Evolutionary conservation across 2,329 filamentous ascomycete species (phyloP).

Genomic region (Alternaria sp.): DNA sequence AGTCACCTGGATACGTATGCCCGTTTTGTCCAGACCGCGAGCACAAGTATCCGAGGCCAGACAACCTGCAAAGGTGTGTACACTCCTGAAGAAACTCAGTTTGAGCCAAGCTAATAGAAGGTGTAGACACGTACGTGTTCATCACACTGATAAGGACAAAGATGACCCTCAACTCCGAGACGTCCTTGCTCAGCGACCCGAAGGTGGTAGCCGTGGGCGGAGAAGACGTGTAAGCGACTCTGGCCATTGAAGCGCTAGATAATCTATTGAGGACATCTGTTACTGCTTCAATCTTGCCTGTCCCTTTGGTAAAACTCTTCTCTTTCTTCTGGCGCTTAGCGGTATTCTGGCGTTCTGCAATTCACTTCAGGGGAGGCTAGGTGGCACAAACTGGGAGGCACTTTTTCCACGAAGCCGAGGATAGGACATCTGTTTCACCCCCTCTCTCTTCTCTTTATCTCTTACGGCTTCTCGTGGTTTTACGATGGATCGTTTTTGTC

Average conservation of each 20-base stretch:
- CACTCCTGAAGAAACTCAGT: not conserved
- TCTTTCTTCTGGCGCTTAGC: not conserved
- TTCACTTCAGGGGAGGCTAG: not conserved
- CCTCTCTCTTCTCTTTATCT: not conserved
- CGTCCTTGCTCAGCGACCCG: slow-evolving; percentile 83
- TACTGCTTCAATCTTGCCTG: not conserved
- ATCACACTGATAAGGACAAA: slow-evolving; percentile 88
- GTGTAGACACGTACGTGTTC: slow-evolving; percentile 84
- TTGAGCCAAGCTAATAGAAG: not conserved
- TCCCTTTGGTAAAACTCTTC: not conserved
- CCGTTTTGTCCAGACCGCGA: slow-evolving; percentile 94
- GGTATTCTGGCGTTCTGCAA: not conserved
- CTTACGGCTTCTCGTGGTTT: not conserved
- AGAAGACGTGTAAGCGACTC: slow-evolving; percentile 66
- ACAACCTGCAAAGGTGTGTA: slow-evolving; percentile 89
- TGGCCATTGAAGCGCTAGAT: slow-evolving; percentile 6
- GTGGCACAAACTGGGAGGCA: not conserved
- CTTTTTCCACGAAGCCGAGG: not conserved
- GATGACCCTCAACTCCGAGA: slow-evolving; percentile 83
- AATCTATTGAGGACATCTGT: not conserved
- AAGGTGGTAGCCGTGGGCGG: slow-evolving; percentile 82
- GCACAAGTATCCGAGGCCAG: slow-evolving; percentile 92
- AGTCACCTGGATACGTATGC: slow-evolving; percentile 93
- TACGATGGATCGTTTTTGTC: not conserved
- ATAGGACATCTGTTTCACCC: not conserved